Conservation (phyloP, 495 filamentous ascomycete genomes). For the Bathelium albidoporum region DNA sequence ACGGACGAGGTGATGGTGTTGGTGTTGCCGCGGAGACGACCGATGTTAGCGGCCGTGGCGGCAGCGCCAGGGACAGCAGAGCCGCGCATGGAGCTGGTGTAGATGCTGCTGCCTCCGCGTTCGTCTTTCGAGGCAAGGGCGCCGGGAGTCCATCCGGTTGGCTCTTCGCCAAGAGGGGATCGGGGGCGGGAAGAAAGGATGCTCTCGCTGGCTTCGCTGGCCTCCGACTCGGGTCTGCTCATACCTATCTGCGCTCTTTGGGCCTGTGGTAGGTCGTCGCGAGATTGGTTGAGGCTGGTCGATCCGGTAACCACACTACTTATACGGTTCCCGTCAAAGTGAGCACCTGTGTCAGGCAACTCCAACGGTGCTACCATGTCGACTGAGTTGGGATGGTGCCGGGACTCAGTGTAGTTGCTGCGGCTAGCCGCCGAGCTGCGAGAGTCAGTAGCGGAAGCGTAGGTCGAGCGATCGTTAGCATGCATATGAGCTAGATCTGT, state of each 20-base stretch:
- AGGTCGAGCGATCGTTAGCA: background rate
- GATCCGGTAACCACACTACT: background rate
- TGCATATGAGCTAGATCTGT: constrained; percentile 15
- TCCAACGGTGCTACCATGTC: constrained; percentile 1
- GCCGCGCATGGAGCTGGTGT: background rate
- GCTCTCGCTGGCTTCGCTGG: background rate
- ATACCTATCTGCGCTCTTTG: background rate
- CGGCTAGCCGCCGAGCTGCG: background rate
- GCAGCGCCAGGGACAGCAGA: background rate
- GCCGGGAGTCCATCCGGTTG: background rate
- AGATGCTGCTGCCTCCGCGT: background rate
- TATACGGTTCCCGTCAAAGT: background rate
- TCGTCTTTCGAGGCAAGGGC: background rate
- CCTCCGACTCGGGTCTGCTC: background rate
- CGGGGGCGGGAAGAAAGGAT: background rate
- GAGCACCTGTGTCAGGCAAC: background rate
- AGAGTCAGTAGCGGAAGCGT: background rate
- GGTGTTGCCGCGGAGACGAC: background rate
- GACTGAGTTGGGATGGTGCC: background rate
- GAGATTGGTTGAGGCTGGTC: background rate
- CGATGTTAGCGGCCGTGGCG: background rate
- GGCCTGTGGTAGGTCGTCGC: background rate
- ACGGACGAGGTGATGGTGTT: background rate
- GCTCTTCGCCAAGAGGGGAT: background rate
- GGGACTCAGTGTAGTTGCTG: background rate